Base-by-base conservation (phyloP, 73 alveolate species). In the Durusdinium trenchii region DNA sequence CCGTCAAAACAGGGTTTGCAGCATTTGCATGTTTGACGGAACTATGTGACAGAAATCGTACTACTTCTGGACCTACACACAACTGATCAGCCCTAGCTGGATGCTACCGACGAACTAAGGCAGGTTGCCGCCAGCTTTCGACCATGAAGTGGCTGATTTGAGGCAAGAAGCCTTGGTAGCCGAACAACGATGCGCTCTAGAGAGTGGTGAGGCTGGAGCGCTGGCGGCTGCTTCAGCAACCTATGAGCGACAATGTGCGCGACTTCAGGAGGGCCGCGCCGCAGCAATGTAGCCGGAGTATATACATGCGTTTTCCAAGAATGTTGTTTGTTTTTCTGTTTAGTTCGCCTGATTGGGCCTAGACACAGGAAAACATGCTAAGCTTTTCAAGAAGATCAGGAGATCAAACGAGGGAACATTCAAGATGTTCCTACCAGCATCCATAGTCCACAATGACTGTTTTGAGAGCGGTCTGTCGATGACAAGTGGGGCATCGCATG, bases 171-270 rank as follows among this genome's bases (percentile, higher is more conserved):
- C 94, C 78, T 26, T 51, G 54, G 40, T 51, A 52, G 94, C 94
- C 2, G 94, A 84, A 75, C 94, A 84, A 51, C 46, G 75, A 12
- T 48, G 76, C 9, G 94, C 94, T 7, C 38, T 84, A 52, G 76
- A 51, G 20, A 35, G 75, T 20, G 94, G 94, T 6, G 94, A 84
- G 52, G 94, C 75, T 2, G 94, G 94, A 40, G 94, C 94, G 20
- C n/a, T 84, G 75, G 94, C 94, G 20, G 78, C 76, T 0, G 94
- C 94, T 6, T 61, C 73, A 14, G 94, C 94, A 12, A 52, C 94
- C 57, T 84, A 84, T n/a, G 94, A 84, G 75, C 94, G 94, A 14
- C 94, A 84, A n/a, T 23, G 51, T 32, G 94, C 94, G 36, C 48
- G 94, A 32, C 54, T 84, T n/a, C 94, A 84, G 91, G 87, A 10